Evolutionary conservation across 73 alveolate genomes (phyloP), one percentile per base, ranked within the genome.

Genomic region (Paramecium caudatum): DNA sequence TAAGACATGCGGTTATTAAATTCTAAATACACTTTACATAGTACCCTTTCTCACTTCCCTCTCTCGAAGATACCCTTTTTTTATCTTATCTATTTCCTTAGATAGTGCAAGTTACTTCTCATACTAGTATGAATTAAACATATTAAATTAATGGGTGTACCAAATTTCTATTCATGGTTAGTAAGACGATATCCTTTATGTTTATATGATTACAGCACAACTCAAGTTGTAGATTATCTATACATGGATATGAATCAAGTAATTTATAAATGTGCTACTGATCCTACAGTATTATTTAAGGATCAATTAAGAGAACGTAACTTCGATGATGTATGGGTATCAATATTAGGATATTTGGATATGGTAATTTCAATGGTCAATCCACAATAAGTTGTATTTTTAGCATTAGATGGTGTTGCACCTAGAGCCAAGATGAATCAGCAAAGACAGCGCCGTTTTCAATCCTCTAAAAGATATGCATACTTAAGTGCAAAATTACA

Each of bases 351-450:
- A 48, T 96, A 95, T 62, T 96, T 98, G 45, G 99, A 97, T 61
- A 93, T 93, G 41, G 85, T 98, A 23, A 95, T 96, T 15, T 95
- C 93, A 47, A 25, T 95, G 8, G 96, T 96, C 39, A 96, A 97
- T 90, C 99, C 99, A n/a, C 68, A 94, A 87, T 82, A 96, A 80
- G 49, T 97, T 39, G 48, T 96, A 37, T 94, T 94, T 94, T 91
- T 98, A 69, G 95, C 99, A 37, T 94, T 94, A 7, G 99, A 98
- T 93, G 99, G 99, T 8, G 99, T 97, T 30, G 99, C 99, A 36
- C 99, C 99, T 19, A 84, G 99, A 70, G 99, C 99, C n/a, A 98
- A 98, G 85, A 96, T 97, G 99, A 97, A 98, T 94, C 95, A 98
- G 93, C 98, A 98, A 91, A 90, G 99, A 83, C 95, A 95, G 17